Evolutionary conservation across 352 stramenopile genomes (phyloP).

Genomic region (Pythium dissotocum): DNA sequence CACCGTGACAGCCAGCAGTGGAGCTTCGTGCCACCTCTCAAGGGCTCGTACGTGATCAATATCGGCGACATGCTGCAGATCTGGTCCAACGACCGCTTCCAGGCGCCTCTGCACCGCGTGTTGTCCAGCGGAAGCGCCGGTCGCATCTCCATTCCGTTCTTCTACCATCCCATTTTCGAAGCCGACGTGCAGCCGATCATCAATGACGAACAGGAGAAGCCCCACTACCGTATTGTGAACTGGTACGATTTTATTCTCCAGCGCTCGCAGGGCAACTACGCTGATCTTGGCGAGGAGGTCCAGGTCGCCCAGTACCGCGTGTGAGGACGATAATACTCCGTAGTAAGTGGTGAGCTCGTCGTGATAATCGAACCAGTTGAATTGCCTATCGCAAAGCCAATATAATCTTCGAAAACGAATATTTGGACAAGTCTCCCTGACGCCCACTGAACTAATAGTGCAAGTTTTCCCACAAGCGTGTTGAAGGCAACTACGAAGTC

Average conservation of each 20-base stretch:
- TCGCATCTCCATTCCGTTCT: slow-evolving; percentile 59
- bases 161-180: slow-evolving; percentile 66
- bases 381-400: too few species aligned
- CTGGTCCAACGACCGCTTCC: slow-evolving; percentile 57
- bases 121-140: slow-evolving; percentile 33
- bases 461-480: too few species aligned
- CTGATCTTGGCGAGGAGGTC: slow-evolving; percentile 89
- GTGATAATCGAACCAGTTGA: too few species aligned
- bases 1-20: slow-evolving; percentile 48
- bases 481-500: too few species aligned
- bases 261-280: slow-evolving; percentile 89
- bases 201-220: slow-evolving; percentile 29
- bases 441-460: too few species aligned
- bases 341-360: too few species aligned
- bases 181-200: slow-evolving; percentile 62
- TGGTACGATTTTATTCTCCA: slow-evolving; percentile 88
- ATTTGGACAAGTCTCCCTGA: too few species aligned
- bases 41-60: slow-evolving; percentile 57
- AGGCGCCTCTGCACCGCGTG: slow-evolving; percentile 50
- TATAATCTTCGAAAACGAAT: too few species aligned
- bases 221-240: slow-evolving; percentile 73
- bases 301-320: slow-evolving; percentile 82
- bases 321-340: neutral
- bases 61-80: slow-evolving; percentile 62
- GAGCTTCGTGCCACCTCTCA: slow-evolving; percentile 40